Evolutionary conservation across 768 basidiomycete genomes (phyloP).

Genomic region (Rhizopogon vinicolor): DNA sequence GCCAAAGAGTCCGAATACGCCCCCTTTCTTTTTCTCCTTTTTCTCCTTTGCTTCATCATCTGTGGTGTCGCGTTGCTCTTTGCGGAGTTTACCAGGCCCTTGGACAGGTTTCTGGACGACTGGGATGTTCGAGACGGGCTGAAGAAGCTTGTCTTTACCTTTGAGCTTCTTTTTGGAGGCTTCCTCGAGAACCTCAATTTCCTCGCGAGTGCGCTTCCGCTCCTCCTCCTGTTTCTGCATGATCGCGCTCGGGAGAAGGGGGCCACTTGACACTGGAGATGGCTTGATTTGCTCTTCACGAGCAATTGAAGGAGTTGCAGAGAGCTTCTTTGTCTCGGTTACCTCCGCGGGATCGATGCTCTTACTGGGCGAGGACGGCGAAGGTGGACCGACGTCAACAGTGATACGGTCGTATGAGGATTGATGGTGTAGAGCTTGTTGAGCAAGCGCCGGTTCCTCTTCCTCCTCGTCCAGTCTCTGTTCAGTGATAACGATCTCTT

Average conservation of each 20-base stretch:
- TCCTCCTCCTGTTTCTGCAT: slow-evolving; percentile 48
- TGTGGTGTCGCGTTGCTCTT: slow-evolving; percentile 35
- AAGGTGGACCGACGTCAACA: slow-evolving; percentile 20
- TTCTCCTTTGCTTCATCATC: slow-evolving; percentile 48
- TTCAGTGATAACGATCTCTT: slow-evolving; percentile 23
- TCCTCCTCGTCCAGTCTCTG: slow-evolving; percentile 27
- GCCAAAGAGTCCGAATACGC: slow-evolving; percentile 76
- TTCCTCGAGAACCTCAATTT: slow-evolving; percentile 41
- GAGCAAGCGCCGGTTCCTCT: slow-evolving; percentile 23
- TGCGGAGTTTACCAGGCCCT: slow-evolving; percentile 35
- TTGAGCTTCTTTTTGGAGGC: slow-evolving; percentile 46
- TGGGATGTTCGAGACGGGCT: slow-evolving; percentile 20
- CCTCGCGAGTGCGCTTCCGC: slow-evolving; percentile 48
- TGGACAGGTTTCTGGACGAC: slow-evolving; percentile 7
- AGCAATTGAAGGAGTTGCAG: slow-evolving; percentile 73
- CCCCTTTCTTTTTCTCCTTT: slow-evolving; percentile 60
- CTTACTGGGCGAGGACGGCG: slow-evolving; percentile 23
- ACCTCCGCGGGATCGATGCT: slow-evolving; percentile 63
- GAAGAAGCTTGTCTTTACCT: slow-evolving; percentile 40
- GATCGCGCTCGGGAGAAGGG: slow-evolving; percentile 34
- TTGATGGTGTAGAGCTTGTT: slow-evolving; percentile 35
- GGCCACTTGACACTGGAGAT: slow-evolving; percentile 12
- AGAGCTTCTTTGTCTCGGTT: slow-evolving; percentile 72
- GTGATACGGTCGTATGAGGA: slow-evolving; percentile 46
- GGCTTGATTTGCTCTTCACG: slow-evolving; percentile 41